Conservation (phyloP, 1,284 basidiomycete species). For the Ustilago hordei region DNA sequence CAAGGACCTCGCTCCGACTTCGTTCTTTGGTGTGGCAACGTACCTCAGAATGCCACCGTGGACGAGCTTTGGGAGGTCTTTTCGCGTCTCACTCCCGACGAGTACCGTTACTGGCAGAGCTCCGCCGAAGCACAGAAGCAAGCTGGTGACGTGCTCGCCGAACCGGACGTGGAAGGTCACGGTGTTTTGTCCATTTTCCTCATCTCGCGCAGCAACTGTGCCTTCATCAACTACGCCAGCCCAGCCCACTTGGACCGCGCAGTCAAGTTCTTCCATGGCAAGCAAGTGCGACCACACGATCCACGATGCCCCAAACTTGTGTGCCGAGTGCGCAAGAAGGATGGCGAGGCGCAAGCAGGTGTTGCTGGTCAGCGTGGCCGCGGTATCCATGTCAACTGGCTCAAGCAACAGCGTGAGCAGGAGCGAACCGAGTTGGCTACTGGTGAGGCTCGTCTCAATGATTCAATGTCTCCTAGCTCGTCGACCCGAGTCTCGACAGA, state of each 20-base stretch:
- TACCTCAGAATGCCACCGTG: slow-evolving; percentile 82
- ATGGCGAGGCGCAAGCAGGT: slow-evolving; percentile 88
- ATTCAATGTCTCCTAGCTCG: background rate
- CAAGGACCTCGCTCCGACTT: slow-evolving; percentile 80
- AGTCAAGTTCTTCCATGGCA: slow-evolving; percentile 80
- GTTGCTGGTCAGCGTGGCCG: slow-evolving; percentile 90
- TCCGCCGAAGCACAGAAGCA: slow-evolving; percentile 22
- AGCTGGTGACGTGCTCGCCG: background rate
- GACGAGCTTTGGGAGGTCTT: slow-evolving; percentile 92
- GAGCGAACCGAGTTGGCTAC: slow-evolving; percentile 22
- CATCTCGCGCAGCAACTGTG: slow-evolving; percentile 90
- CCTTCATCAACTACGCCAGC: slow-evolving; percentile 87
- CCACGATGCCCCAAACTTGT: slow-evolving; percentile 82
- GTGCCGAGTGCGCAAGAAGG: slow-evolving; percentile 83
- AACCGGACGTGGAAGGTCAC: slow-evolving; percentile 57
- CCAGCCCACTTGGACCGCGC: slow-evolving; percentile 77
- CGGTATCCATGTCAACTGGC: slow-evolving; percentile 84
- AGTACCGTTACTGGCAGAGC: slow-evolving; percentile 26
- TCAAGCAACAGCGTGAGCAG: slow-evolving; percentile 73
- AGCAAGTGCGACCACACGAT: slow-evolving; percentile 77
- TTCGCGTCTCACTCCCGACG: slow-evolving; percentile 54
- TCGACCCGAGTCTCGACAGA: slow-evolving; percentile 9
- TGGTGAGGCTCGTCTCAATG: background rate
- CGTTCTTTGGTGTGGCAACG: slow-evolving; percentile 96
- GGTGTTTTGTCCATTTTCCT: slow-evolving; percentile 90